Evolutionary conservation across 441 rosid genomes (phyloP).

Genomic region (Euphorbia corollata): DNA sequence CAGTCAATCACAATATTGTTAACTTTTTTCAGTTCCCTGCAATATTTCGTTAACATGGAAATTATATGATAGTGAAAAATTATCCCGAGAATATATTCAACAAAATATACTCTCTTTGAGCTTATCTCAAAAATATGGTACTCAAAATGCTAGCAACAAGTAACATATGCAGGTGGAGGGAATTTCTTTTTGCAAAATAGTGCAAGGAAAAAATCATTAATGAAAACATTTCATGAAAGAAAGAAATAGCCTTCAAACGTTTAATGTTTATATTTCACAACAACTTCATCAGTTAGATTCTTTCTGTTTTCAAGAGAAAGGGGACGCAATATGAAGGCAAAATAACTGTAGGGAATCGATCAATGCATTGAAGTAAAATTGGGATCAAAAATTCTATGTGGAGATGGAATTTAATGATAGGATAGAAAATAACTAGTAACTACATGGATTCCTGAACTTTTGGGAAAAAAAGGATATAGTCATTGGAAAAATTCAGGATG

Average conservation of each 20-base stretch:
- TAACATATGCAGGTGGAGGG: not conserved
- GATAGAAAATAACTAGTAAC: not conserved
- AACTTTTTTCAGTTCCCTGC: not conserved
- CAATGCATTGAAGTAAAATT: not conserved
- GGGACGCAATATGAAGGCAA: not conserved
- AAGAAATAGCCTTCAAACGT: not conserved
- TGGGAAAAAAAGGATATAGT: too few relatives aligned
- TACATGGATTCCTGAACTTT: not conserved
- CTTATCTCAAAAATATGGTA: not conserved
- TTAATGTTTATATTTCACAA: not conserved
- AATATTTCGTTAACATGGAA: not conserved
- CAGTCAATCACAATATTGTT: not conserved
- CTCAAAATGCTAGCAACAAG: conserved; percentile 3
- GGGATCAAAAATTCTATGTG: not conserved
- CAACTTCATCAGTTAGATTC: not conserved
- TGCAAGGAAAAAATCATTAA: not conserved
- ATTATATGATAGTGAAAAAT: not conserved
- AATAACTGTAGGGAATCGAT: not conserved
- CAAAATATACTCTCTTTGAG: not conserved
- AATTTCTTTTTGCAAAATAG: not conserved
- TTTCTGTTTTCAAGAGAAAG: not conserved
- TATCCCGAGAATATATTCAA: not conserved
- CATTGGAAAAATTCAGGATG: not conserved
- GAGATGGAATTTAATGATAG: conserved; percentile 5
- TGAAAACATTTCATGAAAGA: not conserved